Evolutionary conservation across 805 yeast species (phyloP).

Genomic region (Candida rishiriensis): DNA sequence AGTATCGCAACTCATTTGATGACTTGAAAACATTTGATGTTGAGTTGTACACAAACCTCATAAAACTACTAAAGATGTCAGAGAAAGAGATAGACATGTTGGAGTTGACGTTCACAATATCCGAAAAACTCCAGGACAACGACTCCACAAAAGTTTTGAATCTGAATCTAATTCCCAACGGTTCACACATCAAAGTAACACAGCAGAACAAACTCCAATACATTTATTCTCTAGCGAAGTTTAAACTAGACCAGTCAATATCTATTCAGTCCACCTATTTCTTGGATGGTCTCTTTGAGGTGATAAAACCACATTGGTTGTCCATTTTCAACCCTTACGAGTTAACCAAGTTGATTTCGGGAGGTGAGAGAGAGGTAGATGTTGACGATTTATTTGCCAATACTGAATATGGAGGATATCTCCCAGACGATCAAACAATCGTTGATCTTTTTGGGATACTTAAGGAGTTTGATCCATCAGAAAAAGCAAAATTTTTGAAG

Average conservation of each 20-base stretch:
- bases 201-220: conserved; percentile 62
- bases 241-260: conserved; percentile 63
- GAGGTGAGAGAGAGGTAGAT: conserved; percentile 67
- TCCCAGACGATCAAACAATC: conserved; percentile 54
- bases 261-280: conserved; percentile 57
- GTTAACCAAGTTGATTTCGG: conserved; percentile 78
- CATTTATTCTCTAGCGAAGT: conserved; percentile 72
- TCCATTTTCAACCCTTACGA: conserved; percentile 82
- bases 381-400: conserved; percentile 61
- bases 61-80: conserved; percentile 52
- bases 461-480: conserved; percentile 58
- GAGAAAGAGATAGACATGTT: conserved; percentile 52
- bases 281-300: conserved; percentile 62
- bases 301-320: conserved; percentile 73
- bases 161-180: conserved; percentile 60
- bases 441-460: conserved; percentile 70
- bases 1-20: conserved; percentile 61
- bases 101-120: conserved; percentile 64
- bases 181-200: conserved; percentile 53
- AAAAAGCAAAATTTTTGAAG: conserved; percentile 63
- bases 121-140: conserved; percentile 38
- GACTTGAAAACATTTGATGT: conserved; percentile 71
- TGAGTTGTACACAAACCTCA: conserved; percentile 59
- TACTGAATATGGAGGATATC: conserved; percentile 63
- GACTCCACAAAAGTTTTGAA: conserved; percentile 26